Conservation (phyloP, 805 yeast species). For the Wickerhamiella sorbophila region DNA sequence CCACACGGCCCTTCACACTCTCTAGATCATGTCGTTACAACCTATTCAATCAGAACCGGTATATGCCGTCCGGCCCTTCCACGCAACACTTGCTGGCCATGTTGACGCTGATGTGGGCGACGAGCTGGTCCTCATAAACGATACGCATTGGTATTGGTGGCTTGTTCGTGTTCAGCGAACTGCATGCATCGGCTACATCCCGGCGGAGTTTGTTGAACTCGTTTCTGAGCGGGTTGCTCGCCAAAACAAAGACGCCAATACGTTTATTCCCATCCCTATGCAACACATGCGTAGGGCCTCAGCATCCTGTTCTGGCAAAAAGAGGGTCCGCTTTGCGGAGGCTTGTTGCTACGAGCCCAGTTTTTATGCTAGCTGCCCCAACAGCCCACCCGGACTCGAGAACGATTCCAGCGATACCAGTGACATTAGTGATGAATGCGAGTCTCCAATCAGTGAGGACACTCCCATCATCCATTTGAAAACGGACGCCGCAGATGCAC, state of each 20-base stretch:
- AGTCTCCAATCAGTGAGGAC: neutral
- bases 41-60: no score
- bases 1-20: no score
- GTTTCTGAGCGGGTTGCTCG: conserved; percentile 84
- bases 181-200: conserved; percentile 81
- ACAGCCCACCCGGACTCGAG: neutral
- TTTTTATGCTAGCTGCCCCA: neutral
- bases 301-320: no score
- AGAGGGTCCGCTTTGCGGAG: neutral
- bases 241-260: conserved; percentile 76
- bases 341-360: neutral
- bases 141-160: conserved; percentile 96
- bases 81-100: conserved; percentile 89
- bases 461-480: neutral
- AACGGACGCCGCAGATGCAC: neutral
- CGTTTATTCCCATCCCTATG: neutral
- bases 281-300: neutral
- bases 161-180: conserved; percentile 46
- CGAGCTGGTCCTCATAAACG: conserved; percentile 68
- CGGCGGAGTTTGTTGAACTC: conserved; percentile 89
- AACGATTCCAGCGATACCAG: neutral
- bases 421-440: conserved; percentile 1
- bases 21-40: no score
- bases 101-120: conserved; percentile 68
- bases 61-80: conserved; percentile 76